Evolutionary conservation across 192 early-diverging fungal genomes (phyloP).

Genomic region (Backusella tuberculispora): DNA sequence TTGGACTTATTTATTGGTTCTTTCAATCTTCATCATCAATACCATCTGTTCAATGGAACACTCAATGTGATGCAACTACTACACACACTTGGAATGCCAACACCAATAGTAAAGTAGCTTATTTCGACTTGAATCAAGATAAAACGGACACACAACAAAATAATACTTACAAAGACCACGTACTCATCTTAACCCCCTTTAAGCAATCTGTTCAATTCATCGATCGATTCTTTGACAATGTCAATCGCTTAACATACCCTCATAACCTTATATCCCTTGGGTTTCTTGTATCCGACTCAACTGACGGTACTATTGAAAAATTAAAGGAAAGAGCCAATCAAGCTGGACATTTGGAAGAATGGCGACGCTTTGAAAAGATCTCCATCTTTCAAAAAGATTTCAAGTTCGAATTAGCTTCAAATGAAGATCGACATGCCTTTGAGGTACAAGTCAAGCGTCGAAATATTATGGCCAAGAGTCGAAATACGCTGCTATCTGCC

Average conservation of each 20-base stretch:
- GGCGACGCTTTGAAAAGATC: conserved; percentile 58
- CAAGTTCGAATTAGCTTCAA: conserved; percentile 44
- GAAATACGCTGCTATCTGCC: conserved; percentile 64
- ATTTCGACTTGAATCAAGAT: background rate
- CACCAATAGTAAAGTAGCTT: background rate
- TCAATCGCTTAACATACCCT: conserved; percentile 62
- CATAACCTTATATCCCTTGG: conserved; percentile 66
- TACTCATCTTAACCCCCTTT: conserved; percentile 70
- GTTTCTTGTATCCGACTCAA: conserved; percentile 67
- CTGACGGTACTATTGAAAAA: conserved; percentile 60
- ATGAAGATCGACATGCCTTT: conserved; percentile 61
- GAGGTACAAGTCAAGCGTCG: conserved; percentile 62
- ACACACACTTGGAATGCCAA: background rate
- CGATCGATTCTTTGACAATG: conserved; percentile 61
- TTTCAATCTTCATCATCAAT: background rate
- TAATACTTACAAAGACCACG: conserved; percentile 20
- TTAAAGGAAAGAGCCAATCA: conserved; percentile 35
- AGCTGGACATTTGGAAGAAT: conserved; percentile 33
- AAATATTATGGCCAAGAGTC: conserved; percentile 61
- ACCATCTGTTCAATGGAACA: conserved; percentile 4
- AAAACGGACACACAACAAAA: background rate
- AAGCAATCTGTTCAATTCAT: conserved; percentile 64
- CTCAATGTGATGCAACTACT: background rate
- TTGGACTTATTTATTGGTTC: conserved; percentile 10
- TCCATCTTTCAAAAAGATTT: conserved; percentile 66